phyloP scores from a whole-genome alignment of 805 yeast species.

The Pichia membranifaciens region DNA sequence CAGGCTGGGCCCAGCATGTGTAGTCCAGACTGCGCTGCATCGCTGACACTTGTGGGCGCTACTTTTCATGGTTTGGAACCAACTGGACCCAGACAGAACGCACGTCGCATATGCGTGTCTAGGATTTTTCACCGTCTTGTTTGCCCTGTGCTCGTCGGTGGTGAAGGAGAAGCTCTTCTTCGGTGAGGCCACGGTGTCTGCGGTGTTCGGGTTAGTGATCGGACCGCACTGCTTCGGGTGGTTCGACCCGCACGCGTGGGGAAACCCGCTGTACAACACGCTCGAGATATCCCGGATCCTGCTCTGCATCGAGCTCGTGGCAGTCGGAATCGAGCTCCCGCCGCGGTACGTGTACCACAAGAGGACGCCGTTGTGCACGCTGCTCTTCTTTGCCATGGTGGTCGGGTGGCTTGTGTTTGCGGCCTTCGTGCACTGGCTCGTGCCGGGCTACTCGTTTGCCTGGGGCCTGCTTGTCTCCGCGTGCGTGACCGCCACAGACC shows the following conservation, averaged over 20 bases:
- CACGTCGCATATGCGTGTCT: constrained; percentile 45
- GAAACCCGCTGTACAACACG: constrained; percentile 45
- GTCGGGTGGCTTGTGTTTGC: constrained; percentile 62
- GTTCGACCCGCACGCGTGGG: constrained; percentile 51
- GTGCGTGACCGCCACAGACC: constrained; percentile 72
- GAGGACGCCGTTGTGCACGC: constrained; percentile 46
- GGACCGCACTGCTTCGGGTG: constrained; percentile 55
- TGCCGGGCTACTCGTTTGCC: constrained; percentile 49
- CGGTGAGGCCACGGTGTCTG: constrained; percentile 60
- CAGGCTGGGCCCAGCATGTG: too few relatives aligned
- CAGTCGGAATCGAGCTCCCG: constrained; percentile 67
- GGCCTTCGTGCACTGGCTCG: constrained; percentile 51
- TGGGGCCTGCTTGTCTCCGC: constrained; percentile 58
- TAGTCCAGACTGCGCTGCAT: too few relatives aligned
- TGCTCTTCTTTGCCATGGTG: constrained; percentile 64
- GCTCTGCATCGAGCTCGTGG: constrained; percentile 60
- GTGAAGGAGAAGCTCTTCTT: constrained; percentile 53
- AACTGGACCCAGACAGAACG: constrained; percentile 25
- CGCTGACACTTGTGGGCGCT: too few relatives aligned
- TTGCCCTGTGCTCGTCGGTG: constrained; percentile 49
- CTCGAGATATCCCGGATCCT: constrained; percentile 55
- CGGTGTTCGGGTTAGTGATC: constrained; percentile 52
- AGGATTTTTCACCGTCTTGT: constrained; percentile 55
- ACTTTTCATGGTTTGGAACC: constrained; percentile 29
- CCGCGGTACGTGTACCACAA: constrained; percentile 52